Percentiles rank a stretch among this genome's conserved stretches.
Evolutionary conservation across 345 rosid species (phyloP).

Genomic region (Cardiospermum halicacabum): DNA sequence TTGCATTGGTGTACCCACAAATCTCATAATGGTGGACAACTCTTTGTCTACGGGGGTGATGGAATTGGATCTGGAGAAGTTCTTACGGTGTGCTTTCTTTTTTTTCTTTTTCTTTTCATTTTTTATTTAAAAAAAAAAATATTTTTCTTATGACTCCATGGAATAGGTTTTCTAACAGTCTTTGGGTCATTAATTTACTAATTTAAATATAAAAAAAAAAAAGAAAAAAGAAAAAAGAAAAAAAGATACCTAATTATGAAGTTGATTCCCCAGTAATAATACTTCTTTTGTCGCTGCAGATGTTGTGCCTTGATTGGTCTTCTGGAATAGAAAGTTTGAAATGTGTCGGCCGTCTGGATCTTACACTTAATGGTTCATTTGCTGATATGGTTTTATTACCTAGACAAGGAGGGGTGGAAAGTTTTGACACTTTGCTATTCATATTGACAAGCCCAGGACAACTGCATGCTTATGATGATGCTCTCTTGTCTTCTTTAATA

Average conservation of each 20-base stretch:
- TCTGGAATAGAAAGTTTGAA: slow-evolving; percentile 55
- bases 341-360: slow-evolving; percentile 60
- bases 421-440: slow-evolving; percentile 36
- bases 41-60: slow-evolving; percentile 85
- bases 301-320: slow-evolving; percentile 71
- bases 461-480: slow-evolving; percentile 56
- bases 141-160: not conserved
- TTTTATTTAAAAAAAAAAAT: too few relatives aligned
- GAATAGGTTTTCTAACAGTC: not conserved
- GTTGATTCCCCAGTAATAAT: slow-evolving; percentile 2
- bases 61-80: slow-evolving; percentile 83
- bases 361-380: slow-evolving; percentile 68
- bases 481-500: slow-evolving; percentile 43
- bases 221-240: not conserved
- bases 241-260: not conserved
- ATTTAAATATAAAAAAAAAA: not conserved
- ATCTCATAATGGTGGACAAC: slow-evolving; percentile 51
- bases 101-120: too few relatives aligned
- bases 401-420: slow-evolving; percentile 30
- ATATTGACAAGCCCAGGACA: slow-evolving; percentile 75
- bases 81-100: slow-evolving; percentile 54
- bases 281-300: slow-evolving; percentile 33
- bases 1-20: slow-evolving; percentile 57
- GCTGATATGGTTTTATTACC: slow-evolving; percentile 78
- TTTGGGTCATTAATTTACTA: not conserved